A percentile compares a stretch with the other conserved stretches of the same genome.
These are phyloP conservation scores for Ophiostoma quercus DNA, from an alignment of 2,329 filamentous ascomycete genomes.

Conservation along the genomic window DNA sequence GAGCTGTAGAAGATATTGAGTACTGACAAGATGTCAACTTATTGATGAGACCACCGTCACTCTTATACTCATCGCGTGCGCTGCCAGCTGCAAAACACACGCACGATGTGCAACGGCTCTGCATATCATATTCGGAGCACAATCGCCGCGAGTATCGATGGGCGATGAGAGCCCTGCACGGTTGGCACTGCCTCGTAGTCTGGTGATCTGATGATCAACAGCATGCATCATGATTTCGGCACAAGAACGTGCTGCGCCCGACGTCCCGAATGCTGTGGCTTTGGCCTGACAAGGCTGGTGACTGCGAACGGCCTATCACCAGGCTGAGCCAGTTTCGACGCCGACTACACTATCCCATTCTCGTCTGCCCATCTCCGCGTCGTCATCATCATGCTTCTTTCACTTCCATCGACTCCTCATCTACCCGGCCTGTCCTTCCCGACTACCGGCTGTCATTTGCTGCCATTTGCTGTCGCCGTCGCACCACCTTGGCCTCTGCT, in stretches of 20 bases:
- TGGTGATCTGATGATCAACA: neutral
- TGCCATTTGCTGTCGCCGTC: constrained; percentile 7
- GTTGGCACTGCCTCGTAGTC: neutral
- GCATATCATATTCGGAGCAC: neutral
- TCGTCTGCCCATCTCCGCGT: neutral
- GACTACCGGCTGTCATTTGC: constrained; percentile 1
- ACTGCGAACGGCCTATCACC: neutral
- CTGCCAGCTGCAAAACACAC: neutral
- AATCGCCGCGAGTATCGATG: neutral
- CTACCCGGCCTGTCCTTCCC: neutral
- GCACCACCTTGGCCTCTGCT: neutral
- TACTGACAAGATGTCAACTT: neutral
- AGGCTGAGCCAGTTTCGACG: neutral
- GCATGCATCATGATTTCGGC: neutral
- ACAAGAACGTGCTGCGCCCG: neutral
- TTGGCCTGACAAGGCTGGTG: neutral
- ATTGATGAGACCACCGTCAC: neutral
- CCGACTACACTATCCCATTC: neutral
- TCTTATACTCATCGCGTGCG: neutral
- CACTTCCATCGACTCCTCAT: neutral
- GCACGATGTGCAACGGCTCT: neutral
- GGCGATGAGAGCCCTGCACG: neutral
- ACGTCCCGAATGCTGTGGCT: neutral
- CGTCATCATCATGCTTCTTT: neutral
- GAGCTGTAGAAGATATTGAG: neutral